Percentiles rank a stretch among this genome's conserved stretches.
These are phyloP conservation scores for Podaxis sp. DNA, from an alignment of 768 basidiomycete species.

Conservation along the genomic window DNA sequence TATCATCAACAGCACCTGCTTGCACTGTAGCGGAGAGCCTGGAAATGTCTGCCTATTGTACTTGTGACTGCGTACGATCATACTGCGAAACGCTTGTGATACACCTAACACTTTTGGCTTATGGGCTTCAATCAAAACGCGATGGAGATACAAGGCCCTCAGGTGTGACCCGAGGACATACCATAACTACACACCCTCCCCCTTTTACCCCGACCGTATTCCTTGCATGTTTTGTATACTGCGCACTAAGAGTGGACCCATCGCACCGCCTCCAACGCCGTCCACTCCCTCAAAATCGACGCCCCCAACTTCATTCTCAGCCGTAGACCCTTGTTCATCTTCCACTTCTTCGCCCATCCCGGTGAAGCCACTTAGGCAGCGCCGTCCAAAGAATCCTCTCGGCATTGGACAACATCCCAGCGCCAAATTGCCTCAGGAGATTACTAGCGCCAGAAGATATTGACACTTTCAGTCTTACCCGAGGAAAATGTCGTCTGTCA, in stretches of 20 bases:
- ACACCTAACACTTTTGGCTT: neutral
- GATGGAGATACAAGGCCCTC: neutral
- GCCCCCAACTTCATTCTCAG: neutral
- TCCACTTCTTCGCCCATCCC: neutral
- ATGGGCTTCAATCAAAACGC: conserved; percentile 10
- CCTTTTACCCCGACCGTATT: neutral
- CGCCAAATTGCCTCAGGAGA: neutral
- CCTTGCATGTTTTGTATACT: neutral
- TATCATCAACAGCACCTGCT: neutral
- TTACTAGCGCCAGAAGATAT: neutral
- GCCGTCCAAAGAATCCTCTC: neutral
- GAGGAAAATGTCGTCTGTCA: conserved; percentile 34
- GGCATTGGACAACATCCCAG: neutral
- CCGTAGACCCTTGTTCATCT: neutral
- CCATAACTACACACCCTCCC: neutral
- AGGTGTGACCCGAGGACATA: neutral
- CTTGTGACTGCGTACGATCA: neutral
- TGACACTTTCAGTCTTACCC: conserved; percentile 4
- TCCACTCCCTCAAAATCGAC: neutral
- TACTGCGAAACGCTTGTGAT: neutral
- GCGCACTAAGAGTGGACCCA: neutral
- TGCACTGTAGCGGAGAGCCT: neutral
- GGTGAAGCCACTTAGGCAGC: neutral
- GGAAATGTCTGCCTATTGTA: neutral
- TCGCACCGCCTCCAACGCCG: neutral